These are phyloP conservation scores for Pichia sp. DNA, from an alignment of 1,139 yeast species.

Conservation along the genomic window DNA sequence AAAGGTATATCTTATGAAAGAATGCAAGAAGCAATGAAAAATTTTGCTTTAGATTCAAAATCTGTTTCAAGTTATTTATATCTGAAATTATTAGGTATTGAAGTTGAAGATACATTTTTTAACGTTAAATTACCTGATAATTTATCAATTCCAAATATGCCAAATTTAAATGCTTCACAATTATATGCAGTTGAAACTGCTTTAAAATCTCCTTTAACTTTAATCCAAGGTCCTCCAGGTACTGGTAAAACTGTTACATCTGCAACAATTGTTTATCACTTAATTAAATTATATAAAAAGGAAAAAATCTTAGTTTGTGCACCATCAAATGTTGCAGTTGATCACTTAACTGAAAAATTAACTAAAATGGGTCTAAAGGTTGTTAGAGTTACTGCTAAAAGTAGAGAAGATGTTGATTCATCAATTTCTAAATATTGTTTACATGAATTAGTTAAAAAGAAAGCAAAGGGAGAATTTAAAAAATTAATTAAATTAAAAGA, in stretches of 20 bases:
- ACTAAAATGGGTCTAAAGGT: constrained; percentile 65
- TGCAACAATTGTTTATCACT: constrained; percentile 79
- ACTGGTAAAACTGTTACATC: constrained; percentile 96
- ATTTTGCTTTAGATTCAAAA: constrained; percentile 65
- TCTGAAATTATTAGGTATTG: constrained; percentile 79
- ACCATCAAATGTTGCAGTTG: constrained; percentile 93
- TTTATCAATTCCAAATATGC: constrained; percentile 61
- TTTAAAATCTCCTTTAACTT: constrained; percentile 66
- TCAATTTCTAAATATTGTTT: constrained; percentile 49
- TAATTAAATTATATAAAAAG: constrained; percentile 47
- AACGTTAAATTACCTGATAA: constrained; percentile 53
- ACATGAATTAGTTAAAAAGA: constrained; percentile 41
- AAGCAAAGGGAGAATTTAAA: constrained; percentile 51
- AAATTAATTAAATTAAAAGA: constrained; percentile 53
- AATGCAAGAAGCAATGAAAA: constrained; percentile 72
- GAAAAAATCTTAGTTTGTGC: constrained; percentile 79
- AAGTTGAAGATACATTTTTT: constrained; percentile 58
- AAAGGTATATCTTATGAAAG: constrained; percentile 77
- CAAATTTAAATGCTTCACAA: constrained; percentile 73
- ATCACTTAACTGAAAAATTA: constrained; percentile 75
- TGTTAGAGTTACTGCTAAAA: constrained; percentile 68
- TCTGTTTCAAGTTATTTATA: constrained; percentile 75
- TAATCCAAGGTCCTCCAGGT: constrained; percentile 98
- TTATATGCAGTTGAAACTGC: constrained; percentile 70
- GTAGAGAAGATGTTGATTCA: constrained; percentile 76